phyloP scores from a whole-genome alignment of 2,329 filamentous ascomycete genomes.

The Aotearoamyces nothofagi region DNA sequence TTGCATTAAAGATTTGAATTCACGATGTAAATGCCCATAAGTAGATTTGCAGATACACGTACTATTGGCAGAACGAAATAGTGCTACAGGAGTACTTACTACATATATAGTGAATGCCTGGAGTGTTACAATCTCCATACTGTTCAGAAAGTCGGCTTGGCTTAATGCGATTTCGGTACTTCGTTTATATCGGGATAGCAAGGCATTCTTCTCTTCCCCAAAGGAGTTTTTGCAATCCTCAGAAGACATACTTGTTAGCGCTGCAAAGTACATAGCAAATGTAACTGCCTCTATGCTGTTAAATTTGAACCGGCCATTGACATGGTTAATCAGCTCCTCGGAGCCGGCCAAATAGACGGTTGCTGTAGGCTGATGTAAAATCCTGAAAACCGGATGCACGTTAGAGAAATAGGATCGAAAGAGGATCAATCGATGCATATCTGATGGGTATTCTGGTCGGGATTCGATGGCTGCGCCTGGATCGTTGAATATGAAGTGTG shows the following conservation, averaged over 20 bases:
- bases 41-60: not conserved
- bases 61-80: not conserved
- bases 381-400: constrained; percentile 1
- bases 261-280: constrained; percentile 1
- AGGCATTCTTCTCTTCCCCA: constrained; percentile 30
- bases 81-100: constrained; percentile 29
- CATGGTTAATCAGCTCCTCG: not conserved
- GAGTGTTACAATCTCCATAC: constrained; percentile 43
- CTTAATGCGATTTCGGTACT: constrained; percentile 6
- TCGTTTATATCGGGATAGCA: constrained; percentile 5
- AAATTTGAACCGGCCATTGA: not conserved
- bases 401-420: not conserved
- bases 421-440: not conserved
- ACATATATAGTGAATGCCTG: constrained; percentile 49
- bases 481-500: not conserved
- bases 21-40: not conserved
- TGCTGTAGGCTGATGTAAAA: not conserved
- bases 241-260: constrained; percentile 23
- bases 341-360: not conserved
- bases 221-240: constrained; percentile 28
- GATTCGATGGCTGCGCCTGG: not conserved
- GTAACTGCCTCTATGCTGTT: not conserved
- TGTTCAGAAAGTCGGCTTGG: constrained; percentile 44
- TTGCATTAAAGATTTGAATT: constrained; percentile 1
- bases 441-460: not conserved